These are phyloP conservation scores for Nemania abortiva DNA, from an alignment of 2,329 filamentous ascomycete genomes.

Conservation along the genomic window DNA sequence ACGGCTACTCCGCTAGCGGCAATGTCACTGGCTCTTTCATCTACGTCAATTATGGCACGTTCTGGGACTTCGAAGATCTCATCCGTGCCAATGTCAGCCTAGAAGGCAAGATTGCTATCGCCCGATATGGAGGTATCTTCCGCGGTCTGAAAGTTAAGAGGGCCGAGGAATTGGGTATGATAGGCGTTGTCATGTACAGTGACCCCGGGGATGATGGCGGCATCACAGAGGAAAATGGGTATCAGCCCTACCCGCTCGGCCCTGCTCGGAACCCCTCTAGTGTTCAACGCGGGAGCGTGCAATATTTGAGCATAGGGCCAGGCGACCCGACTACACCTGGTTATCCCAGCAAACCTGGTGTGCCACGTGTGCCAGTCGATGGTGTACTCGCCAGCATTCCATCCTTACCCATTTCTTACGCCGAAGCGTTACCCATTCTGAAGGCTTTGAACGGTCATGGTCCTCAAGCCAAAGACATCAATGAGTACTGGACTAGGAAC, in stretches of 20 bases:
- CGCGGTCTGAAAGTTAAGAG: slow-evolving; percentile 92
- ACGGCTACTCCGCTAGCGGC: slow-evolving; percentile 92
- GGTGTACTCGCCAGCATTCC: slow-evolving; percentile 84
- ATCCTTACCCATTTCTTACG: slow-evolving; percentile 90
- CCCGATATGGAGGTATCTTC: slow-evolving; percentile 88
- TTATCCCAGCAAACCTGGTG: slow-evolving; percentile 92
- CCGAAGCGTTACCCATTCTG: slow-evolving; percentile 87
- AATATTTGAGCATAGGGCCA: slow-evolving; percentile 78
- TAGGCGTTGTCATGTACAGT: slow-evolving; percentile 85
- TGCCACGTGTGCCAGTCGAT: slow-evolving; percentile 77
- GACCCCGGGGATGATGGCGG: slow-evolving; percentile 92
- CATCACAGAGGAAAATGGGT: slow-evolving; percentile 83
- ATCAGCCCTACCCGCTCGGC: slow-evolving; percentile 83
- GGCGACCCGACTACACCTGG: slow-evolving; percentile 92
- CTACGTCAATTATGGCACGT: slow-evolving; percentile 92
- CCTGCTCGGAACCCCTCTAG: slow-evolving; percentile 89
- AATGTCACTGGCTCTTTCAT: slow-evolving; percentile 91
- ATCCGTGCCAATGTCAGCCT: slow-evolving; percentile 79
- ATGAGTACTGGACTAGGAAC: slow-evolving; percentile 75
- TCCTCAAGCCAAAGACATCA: slow-evolving; percentile 79
- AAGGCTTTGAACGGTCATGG: slow-evolving; percentile 91
- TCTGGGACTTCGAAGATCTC: slow-evolving; percentile 85
- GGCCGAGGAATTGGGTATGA: slow-evolving; percentile 89
- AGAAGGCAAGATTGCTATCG: slow-evolving; percentile 86
- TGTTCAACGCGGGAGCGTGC: slow-evolving; percentile 88